These are phyloP conservation scores for Durotheca rogersii DNA, from an alignment of 495 filamentous ascomycete genomes.

Conservation along the genomic window DNA sequence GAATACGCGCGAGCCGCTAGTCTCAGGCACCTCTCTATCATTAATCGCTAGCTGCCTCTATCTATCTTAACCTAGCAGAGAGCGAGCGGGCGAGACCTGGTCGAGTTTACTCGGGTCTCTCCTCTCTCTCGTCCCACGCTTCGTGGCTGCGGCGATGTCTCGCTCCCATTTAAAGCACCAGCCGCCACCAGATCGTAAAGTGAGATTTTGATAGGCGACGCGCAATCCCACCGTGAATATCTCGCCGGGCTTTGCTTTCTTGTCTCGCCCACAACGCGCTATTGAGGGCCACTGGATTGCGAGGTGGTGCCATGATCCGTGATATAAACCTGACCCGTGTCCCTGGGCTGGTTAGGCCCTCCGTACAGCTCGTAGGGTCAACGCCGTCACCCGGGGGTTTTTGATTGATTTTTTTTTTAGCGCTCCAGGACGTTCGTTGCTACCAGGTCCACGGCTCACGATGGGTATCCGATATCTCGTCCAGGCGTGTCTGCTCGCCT, in stretches of 20 bases:
- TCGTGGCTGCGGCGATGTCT: constrained; percentile 18
- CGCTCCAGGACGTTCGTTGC: constrained; percentile 8
- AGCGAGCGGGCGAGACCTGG: not conserved
- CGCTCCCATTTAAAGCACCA: constrained; percentile 15
- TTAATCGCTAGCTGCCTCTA: too few species aligned
- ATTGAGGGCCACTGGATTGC: too few species aligned
- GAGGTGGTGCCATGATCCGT: too few species aligned
- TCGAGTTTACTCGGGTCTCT: constrained; percentile 20
- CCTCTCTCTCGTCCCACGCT: too few species aligned
- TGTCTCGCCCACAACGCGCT: constrained; percentile 18
- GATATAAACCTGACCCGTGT: constrained; percentile 22
- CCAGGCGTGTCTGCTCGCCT: constrained; percentile 20
- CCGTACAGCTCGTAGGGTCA: too few species aligned
- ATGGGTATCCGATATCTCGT: constrained; percentile 28
- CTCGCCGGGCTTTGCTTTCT: too few species aligned
- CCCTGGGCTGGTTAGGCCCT: too few species aligned
- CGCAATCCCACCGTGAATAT: constrained; percentile 1
- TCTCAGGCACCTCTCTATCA: constrained; percentile 4
- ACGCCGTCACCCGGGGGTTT: too few species aligned
- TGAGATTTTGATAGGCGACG: constrained; percentile 21
- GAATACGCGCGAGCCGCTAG: constrained; percentile 26
- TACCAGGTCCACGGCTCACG: constrained; percentile 6
- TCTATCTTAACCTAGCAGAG: too few species aligned
- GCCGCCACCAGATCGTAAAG: constrained; percentile 27
- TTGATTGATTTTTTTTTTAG: too few species aligned